These are phyloP conservation scores for Nakataea oryzae DNA, from an alignment of 2,329 filamentous ascomycete genomes.

Conservation along the genomic window DNA sequence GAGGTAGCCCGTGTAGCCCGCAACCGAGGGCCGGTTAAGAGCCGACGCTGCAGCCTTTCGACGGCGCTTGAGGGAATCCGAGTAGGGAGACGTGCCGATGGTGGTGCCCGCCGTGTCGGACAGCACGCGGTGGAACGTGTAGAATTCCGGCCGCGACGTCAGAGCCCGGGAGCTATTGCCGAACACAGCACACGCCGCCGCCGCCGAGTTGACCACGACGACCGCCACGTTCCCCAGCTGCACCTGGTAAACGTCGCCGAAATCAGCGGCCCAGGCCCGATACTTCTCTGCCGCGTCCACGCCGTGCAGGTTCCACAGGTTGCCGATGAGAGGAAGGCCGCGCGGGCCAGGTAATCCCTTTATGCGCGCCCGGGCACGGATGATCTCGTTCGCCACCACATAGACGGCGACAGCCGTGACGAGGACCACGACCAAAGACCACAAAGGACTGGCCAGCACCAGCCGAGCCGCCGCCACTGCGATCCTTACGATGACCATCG, in stretches of 20 bases:
- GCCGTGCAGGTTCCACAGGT: slow-evolving; percentile 10
- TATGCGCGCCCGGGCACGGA: background rate
- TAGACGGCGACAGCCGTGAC: slow-evolving; percentile 1
- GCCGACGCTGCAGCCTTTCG: slow-evolving; percentile 72
- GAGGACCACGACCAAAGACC: background rate
- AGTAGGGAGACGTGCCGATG: slow-evolving; percentile 58
- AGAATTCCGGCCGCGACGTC: slow-evolving; percentile 45
- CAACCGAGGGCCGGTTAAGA: slow-evolving; percentile 57
- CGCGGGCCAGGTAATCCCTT: slow-evolving; percentile 8
- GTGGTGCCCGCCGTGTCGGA: slow-evolving; percentile 58
- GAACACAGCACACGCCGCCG: slow-evolving; percentile 38
- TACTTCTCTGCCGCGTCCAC: slow-evolving; percentile 5
- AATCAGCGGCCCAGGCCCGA: slow-evolving; percentile 17
- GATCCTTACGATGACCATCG: background rate
- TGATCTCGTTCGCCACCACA: slow-evolving; percentile 3
- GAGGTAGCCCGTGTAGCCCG: slow-evolving; percentile 74
- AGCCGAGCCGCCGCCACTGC: background rate
- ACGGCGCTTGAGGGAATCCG: slow-evolving; percentile 65
- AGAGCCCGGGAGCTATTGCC: slow-evolving; percentile 33
- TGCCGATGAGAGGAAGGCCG: slow-evolving; percentile 11
- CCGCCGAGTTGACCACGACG: slow-evolving; percentile 44
- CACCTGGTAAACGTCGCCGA: slow-evolving; percentile 44
- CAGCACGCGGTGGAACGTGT: slow-evolving; percentile 49
- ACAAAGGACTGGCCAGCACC: background rate
- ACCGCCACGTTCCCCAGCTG: slow-evolving; percentile 46